Conservation (phyloP, 371 early-diverging fungal species). For the Homolaphlyctis polyrhiza region DNA sequence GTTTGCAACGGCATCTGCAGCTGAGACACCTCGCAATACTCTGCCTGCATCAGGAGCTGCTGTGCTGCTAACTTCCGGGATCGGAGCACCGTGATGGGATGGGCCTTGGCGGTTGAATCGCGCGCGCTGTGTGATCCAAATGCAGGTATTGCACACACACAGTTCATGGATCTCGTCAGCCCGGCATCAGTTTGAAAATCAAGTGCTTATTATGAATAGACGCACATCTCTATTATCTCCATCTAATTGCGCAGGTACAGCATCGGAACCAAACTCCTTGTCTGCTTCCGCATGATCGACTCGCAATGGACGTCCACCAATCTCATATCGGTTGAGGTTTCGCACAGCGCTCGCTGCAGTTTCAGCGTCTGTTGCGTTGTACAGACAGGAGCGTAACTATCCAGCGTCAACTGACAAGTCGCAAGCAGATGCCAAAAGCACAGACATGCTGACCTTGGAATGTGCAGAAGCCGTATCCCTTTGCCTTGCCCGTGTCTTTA, state of each 20-base stretch:
- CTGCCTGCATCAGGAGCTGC: no score
- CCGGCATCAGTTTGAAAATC: no score
- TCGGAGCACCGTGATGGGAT: no score
- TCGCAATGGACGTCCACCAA: conserved; percentile 73
- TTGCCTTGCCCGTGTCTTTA: conserved; percentile 80
- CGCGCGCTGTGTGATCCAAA: no score
- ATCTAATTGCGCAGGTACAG: no score
- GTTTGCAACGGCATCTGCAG: neutral
- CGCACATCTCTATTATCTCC: no score
- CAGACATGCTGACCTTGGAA: conserved; percentile 56
- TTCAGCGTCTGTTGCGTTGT: conserved; percentile 51
- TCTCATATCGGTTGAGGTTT: conserved; percentile 75
- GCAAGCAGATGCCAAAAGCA: neutral
- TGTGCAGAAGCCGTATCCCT: conserved; percentile 88
- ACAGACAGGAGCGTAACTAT: neutral
- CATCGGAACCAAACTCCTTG: no score
- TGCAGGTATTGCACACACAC: no score
- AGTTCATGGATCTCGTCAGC: no score
- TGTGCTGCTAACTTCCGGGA: no score
- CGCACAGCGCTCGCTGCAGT: conserved; percentile 78
- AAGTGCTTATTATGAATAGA: no score
- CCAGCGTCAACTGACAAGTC: neutral
- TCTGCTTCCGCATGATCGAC: conserved; percentile 79
- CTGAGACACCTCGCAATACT: neutral
- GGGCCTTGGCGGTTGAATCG: no score